Base-by-base conservation (phyloP, 2,329 filamentous ascomycete genomes). In the Cadophora gregata region DNA sequence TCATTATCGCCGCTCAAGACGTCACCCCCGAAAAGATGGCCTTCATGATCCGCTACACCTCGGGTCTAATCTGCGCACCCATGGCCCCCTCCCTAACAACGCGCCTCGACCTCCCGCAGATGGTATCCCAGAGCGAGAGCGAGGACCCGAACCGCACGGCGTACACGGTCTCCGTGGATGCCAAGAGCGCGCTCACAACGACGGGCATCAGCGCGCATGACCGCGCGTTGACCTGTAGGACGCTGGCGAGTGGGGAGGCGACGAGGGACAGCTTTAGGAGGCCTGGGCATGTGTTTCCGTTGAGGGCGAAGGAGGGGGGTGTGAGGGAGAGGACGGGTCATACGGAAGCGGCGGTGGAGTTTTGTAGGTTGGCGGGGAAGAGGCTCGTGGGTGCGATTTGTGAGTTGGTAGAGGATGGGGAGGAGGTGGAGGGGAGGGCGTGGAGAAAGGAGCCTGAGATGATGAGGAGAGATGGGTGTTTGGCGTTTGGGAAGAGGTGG, bases 181-280 rank as follows among this genome's bases (percentile, higher is more conserved):
- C 92, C 47, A 85, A 86, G 71, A 83, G 93, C 79, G 82, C 88
- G 3, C 86, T 85, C 68, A 88, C 94, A 62, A 93, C 91, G 16
- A 99, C 96, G 0, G 96, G 96, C 66, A 99, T 99, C 79, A 91
- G 88, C 73, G 94, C 96, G 8, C 88, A 92, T 75, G 95, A 99
- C 80, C 89, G 96, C 74, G 90, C 92, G 55, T 83, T 96, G 47
- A 93, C 92, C 55, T 96, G 93, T 79, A 86, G 91, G 64, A 85
- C 85, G 60, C 88, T 99, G 24, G 95, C 94, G 65, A 86, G 90
- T 70, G 85, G 88, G 0, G 76, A 77, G n/a, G 77, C 82, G 4
- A 71, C 64, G 16, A 80, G 80, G 21, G 82, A 81, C 9, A 85
- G 84, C 73, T 92, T 99, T 79, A 84, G 94, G 65, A 82, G 94